Evolutionary conservation across 2,329 filamentous ascomycete species (phyloP).

Genomic region (Hypoxylon sp.): DNA sequence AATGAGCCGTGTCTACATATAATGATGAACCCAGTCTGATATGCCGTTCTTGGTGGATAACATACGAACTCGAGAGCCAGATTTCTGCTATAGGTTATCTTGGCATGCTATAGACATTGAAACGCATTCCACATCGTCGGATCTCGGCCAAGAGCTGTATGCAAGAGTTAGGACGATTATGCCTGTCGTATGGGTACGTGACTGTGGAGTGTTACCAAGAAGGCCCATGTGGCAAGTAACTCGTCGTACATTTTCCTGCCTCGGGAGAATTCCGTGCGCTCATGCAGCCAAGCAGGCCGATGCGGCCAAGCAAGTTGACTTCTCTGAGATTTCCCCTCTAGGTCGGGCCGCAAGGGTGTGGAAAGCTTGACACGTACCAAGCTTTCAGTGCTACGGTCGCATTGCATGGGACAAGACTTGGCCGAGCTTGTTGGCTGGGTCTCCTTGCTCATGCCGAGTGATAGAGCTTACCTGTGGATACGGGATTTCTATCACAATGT

Average conservation of each 20-base stretch:
- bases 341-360: conserved; percentile 21
- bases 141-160: conserved; percentile 12
- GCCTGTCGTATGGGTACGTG: conserved; percentile 5
- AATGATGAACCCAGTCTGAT: background rate
- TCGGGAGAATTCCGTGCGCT: conserved; percentile 18
- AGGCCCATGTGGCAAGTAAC: conserved; percentile 8
- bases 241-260: conserved; percentile 22
- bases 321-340: conserved; percentile 23
- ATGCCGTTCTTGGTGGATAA: background rate
- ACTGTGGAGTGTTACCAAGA: background rate
- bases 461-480: background rate
- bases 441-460: conserved; percentile 28
- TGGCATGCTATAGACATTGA: conserved; percentile 17
- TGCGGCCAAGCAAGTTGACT: background rate
- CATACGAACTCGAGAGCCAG: conserved; percentile 6
- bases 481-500: conserved; percentile 8
- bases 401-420: conserved; percentile 28
- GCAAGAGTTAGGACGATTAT: conserved; percentile 7
- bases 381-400: conserved; percentile 32
- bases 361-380: conserved; percentile 36
- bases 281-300: conserved; percentile 20
- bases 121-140: conserved; percentile 18
- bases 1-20: background rate
- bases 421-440: background rate
- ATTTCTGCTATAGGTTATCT: conserved; percentile 4